These are phyloP conservation scores for Dothidotthia symphoricarpi DNA, from an alignment of 2,329 filamentous ascomycete genomes.

Conservation along the genomic window DNA sequence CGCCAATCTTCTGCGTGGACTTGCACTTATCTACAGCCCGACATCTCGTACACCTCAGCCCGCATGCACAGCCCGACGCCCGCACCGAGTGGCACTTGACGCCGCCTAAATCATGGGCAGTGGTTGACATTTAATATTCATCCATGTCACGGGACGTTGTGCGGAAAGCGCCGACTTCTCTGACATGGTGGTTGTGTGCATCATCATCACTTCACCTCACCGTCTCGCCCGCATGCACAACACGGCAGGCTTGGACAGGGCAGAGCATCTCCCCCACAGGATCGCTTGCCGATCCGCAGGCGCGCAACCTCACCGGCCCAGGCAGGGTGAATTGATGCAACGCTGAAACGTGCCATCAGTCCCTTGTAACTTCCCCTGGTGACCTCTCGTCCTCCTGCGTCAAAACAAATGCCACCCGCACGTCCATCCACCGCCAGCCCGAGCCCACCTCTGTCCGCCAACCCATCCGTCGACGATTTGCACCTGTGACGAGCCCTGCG, in stretches of 20 bases:
- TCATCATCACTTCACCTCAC: background rate
- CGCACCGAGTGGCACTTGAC: no score
- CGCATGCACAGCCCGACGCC: no score
- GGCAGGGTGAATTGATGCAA: constrained; percentile 21
- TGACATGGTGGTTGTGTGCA: background rate
- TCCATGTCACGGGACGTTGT: no score
- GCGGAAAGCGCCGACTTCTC: no score
- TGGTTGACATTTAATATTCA: no score
- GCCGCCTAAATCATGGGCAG: no score
- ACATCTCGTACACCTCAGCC: no score
- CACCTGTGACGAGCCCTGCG: constrained; percentile 6
- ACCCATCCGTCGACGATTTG: constrained; percentile 1
- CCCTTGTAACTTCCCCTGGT: constrained; percentile 34
- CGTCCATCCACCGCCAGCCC: constrained; percentile 16
- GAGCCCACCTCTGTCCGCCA: constrained; percentile 7
- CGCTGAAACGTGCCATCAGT: constrained; percentile 31
- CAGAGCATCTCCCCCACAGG: constrained; percentile 9
- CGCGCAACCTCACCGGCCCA: constrained; percentile 11
- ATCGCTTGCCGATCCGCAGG: constrained; percentile 12
- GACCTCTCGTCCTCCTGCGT: constrained; percentile 23
- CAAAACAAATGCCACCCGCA: constrained; percentile 31
- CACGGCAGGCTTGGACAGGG: background rate
- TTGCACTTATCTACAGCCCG: no score
- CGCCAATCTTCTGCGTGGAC: no score
- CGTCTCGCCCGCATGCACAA: background rate